phyloP scores from a whole-genome alignment of 2,329 filamentous ascomycete species.

The Trichothecium sympodiale region DNA sequence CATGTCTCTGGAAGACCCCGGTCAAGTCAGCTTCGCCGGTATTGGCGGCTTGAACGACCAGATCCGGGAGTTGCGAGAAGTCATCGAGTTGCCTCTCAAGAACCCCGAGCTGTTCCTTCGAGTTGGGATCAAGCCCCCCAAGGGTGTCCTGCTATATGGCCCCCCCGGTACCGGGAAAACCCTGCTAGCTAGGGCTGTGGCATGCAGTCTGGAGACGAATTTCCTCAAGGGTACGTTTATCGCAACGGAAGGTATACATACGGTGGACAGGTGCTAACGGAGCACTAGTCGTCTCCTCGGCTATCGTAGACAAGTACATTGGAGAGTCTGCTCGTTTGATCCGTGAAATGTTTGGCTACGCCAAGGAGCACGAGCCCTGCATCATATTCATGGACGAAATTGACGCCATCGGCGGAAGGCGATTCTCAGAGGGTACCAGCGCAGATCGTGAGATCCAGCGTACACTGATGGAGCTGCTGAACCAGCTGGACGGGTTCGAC shows the following conservation, averaged over 20 bases:
- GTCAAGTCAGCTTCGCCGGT: constrained; percentile 93
- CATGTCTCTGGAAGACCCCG: constrained; percentile 97
- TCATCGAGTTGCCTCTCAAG: constrained; percentile 95
- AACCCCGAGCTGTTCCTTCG: constrained; percentile 95
- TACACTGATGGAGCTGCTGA: constrained; percentile 96
- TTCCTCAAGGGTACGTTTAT: constrained; percentile 73
- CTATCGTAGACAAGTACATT: constrained; percentile 99
- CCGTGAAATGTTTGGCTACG: constrained; percentile 98
- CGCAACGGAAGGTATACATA: background rate
- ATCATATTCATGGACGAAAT: constrained; percentile 99
- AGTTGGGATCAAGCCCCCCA: constrained; percentile 97
- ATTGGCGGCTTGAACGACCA: constrained; percentile 98
- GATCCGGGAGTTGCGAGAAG: constrained; percentile 92
- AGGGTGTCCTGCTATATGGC: constrained; percentile 91
- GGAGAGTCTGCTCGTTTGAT: constrained; percentile 95
- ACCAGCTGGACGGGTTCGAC: constrained; percentile 97
- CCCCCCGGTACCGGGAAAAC: constrained; percentile 97
- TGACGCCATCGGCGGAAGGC: constrained; percentile 90
- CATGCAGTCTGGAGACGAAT: constrained; percentile 93
- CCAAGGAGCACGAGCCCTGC: constrained; percentile 97
- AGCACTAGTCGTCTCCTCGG: constrained; percentile 85
- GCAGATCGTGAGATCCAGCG: constrained; percentile 97
- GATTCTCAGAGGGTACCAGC: constrained; percentile 95
- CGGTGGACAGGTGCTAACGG: background rate
- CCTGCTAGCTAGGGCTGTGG: constrained; percentile 83